phyloP scores from a whole-genome alignment of 371 early-diverging fungal species.

The Rhizopus delemar region DNA sequence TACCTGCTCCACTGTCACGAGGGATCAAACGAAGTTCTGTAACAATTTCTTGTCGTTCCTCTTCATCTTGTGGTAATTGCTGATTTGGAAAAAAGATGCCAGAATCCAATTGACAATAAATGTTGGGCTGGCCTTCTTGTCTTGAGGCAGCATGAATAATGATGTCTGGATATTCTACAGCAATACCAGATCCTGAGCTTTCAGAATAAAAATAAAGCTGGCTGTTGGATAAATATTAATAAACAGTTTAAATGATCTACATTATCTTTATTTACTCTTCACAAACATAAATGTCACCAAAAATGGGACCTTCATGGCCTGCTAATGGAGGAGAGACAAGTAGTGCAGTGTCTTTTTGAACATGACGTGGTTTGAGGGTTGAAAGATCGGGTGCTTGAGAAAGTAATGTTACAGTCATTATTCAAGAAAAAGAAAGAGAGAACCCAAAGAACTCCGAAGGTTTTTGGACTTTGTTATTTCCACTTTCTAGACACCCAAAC shows the following conservation, averaged over 20 bases:
- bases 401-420: conserved; percentile 51
- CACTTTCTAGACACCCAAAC: no score
- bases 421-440: conserved; percentile 2
- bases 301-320: conserved; percentile 31
- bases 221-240: conserved; percentile 13
- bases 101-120: conserved; percentile 78
- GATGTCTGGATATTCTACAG: conserved; percentile 74
- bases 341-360: conserved; percentile 36
- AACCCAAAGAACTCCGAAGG: not conserved
- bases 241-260: not conserved
- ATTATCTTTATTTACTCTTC: conserved; percentile 38
- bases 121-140: conserved; percentile 59
- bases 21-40: conserved; percentile 73
- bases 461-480: no score
- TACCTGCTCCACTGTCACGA: conserved; percentile 61
- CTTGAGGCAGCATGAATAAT: conserved; percentile 82
- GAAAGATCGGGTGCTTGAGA: conserved; percentile 34
- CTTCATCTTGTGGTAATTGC: conserved; percentile 49
- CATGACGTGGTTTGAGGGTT: conserved; percentile 35
- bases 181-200: conserved; percentile 48
- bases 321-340: conserved; percentile 43
- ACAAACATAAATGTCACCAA: conserved; percentile 41
- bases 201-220: conserved; percentile 60
- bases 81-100: conserved; percentile 45
- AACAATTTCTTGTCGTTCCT: conserved; percentile 57